Percentiles rank a stretch among this genome's conserved stretches.
Evolutionary conservation across 768 basidiomycete species (phyloP).

Genomic region (Sporobolomyces roseus): DNA sequence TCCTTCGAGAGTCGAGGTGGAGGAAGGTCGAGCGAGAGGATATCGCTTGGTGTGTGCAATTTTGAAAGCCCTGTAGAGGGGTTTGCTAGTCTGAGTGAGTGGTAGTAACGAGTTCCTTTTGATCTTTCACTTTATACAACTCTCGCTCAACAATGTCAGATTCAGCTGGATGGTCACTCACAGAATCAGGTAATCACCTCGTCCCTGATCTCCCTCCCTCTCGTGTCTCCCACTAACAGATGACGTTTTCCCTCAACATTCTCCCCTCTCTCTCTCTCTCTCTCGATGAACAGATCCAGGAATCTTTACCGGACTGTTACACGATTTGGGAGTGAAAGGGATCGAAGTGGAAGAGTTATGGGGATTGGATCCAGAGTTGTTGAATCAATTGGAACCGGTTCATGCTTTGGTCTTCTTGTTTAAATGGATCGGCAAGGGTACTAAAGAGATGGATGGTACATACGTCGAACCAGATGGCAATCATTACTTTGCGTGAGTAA

Average conservation of each 20-base stretch:
- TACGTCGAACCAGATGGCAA: slow-evolving; percentile 52
- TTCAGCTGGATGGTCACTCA: slow-evolving; percentile 30
- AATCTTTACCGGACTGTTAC: slow-evolving; percentile 65
- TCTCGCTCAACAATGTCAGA: slow-evolving; percentile 9
- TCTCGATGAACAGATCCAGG: slow-evolving; percentile 25
- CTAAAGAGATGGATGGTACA: slow-evolving; percentile 38
- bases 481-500: slow-evolving; percentile 65
- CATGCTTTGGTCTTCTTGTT: slow-evolving; percentile 92
- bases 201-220: neutral
- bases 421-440: slow-evolving; percentile 76
- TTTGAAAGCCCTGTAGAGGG: too few relatives aligned
- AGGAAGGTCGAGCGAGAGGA: too few relatives aligned
- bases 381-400: slow-evolving; percentile 55
- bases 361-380: slow-evolving; percentile 59
- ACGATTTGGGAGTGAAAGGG: slow-evolving; percentile 68
- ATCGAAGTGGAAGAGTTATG: slow-evolving; percentile 84
- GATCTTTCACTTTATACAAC: too few relatives aligned
- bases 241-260: slow-evolving; percentile 12
- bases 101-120: too few relatives aligned
- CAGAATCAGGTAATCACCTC: slow-evolving; percentile 19
- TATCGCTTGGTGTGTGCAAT: too few relatives aligned
- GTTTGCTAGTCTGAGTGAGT: too few relatives aligned
- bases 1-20: too few relatives aligned
- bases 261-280: neutral
- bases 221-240: neutral